A percentile compares a stretch with the other conserved stretches of the same genome.
Evolutionary conservation across 116 monocot species (phyloP).

Genomic region (Trichopus zeylanicus): DNA sequence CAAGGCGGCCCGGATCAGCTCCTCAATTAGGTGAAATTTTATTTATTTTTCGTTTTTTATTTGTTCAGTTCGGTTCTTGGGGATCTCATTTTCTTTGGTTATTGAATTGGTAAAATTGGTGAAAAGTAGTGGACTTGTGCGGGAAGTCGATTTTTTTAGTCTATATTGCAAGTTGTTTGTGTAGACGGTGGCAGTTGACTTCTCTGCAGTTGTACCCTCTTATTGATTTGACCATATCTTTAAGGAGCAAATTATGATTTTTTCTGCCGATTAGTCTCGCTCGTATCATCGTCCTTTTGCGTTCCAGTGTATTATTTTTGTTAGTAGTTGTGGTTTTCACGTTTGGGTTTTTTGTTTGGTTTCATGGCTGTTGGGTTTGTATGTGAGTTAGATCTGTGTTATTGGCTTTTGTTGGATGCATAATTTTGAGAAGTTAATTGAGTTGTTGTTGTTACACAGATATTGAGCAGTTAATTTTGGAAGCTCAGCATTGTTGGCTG

Average conservation of each 20-base stretch:
- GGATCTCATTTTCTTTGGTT: too few species aligned
- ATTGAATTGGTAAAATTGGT: not conserved
- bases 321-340: too few species aligned
- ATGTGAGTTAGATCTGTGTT: too few species aligned
- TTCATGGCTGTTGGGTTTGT: too few species aligned
- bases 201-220: not conserved
- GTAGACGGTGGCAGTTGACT: not conserved
- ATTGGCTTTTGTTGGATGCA: not conserved
- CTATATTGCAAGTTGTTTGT: not conserved
- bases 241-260: too few species aligned
- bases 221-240: not conserved
- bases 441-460: slow-evolving; percentile 26
- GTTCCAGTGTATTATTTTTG: too few species aligned
- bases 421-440: not conserved
- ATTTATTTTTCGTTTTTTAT: not conserved
- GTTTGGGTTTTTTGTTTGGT: too few species aligned
- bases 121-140: not conserved
- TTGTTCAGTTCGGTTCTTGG: not conserved
- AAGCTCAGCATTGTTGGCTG: slow-evolving; percentile 65
- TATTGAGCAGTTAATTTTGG: slow-evolving; percentile 53
- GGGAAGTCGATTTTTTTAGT: not conserved
- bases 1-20: not conserved
- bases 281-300: too few species aligned
- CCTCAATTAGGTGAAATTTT: slow-evolving; percentile 9
- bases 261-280: too few species aligned